A percentile compares a stretch with the other conserved stretches of the same genome.
Conservation (phyloP, 306 rosid species). For the Cicer arietinum region DNA sequence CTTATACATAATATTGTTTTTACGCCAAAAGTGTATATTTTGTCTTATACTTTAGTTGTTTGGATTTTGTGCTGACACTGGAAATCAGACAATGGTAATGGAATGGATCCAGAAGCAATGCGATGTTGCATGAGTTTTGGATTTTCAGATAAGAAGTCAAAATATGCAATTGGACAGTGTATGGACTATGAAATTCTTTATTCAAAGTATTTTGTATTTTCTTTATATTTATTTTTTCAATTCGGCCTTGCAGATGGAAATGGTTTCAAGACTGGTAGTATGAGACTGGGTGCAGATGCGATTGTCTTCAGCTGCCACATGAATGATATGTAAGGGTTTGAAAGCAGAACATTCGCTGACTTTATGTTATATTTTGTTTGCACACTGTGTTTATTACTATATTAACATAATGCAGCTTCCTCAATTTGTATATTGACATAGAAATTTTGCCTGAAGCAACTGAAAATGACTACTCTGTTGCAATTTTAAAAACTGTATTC, state of each 20-base stretch:
- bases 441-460: slow-evolving; percentile 29
- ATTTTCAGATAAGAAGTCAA: slow-evolving; percentile 78
- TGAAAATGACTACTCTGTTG: background rate
- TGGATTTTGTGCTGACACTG: slow-evolving; percentile 41
- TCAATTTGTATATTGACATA: slow-evolving; percentile 23
- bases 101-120: slow-evolving; percentile 90
- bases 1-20: no score
- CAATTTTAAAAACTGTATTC: background rate
- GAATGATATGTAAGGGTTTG: slow-evolving; percentile 61
- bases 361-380: slow-evolving; percentile 11
- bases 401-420: background rate
- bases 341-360: slow-evolving; percentile 11
- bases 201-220: slow-evolving; percentile 24
- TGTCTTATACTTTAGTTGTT: slow-evolving; percentile 7
- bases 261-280: slow-evolving; percentile 95
- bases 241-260: slow-evolving; percentile 86
- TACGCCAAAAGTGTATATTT: no score
- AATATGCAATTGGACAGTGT: slow-evolving; percentile 86
- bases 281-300: slow-evolving; percentile 98
- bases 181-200: slow-evolving; percentile 50
- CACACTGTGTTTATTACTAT: background rate
- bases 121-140: slow-evolving; percentile 96
- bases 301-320: slow-evolving; percentile 78
- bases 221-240: slow-evolving; percentile 47
- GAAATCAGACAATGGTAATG: slow-evolving; percentile 81